These are phyloP conservation scores for Nakazawaea peltata DNA, from an alignment of 805 yeast genomes.

Conservation along the genomic window DNA sequence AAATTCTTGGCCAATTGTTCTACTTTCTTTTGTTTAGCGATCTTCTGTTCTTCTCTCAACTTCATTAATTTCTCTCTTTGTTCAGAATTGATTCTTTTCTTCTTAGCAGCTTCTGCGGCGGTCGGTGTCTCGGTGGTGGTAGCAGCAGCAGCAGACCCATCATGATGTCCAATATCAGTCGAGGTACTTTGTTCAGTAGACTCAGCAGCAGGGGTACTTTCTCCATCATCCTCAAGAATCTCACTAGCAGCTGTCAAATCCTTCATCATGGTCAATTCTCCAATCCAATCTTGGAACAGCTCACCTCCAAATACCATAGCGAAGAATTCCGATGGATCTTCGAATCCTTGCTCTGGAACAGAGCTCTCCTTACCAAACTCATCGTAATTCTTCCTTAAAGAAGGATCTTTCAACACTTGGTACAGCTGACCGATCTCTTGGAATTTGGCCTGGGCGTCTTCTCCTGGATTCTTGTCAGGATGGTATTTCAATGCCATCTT, in stretches of 20 bases:
- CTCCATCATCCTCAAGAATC: slow-evolving; percentile 20
- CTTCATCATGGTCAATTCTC: slow-evolving; percentile 73
- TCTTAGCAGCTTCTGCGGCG: slow-evolving; percentile 3
- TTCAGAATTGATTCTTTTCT: slow-evolving; percentile 8
- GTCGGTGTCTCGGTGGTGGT: not conserved
- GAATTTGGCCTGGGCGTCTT: slow-evolving; percentile 66
- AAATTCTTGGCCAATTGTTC: slow-evolving; percentile 54
- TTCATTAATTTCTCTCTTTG: slow-evolving; percentile 16
- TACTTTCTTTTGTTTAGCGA: slow-evolving; percentile 35
- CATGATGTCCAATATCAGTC: slow-evolving; percentile 3
- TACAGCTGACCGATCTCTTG: slow-evolving; percentile 62
- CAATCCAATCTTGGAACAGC: slow-evolving; percentile 79
- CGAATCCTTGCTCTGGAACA: slow-evolving; percentile 63
- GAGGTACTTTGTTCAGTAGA: slow-evolving; percentile 12
- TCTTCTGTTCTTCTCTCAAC: slow-evolving; percentile 19
- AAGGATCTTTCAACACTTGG: slow-evolving; percentile 64
- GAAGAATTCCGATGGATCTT: slow-evolving; percentile 67
- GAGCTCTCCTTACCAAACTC: slow-evolving; percentile 70
- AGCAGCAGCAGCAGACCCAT: slow-evolving; percentile 1
- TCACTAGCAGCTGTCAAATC: slow-evolving; percentile 63
- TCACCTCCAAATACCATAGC: slow-evolving; percentile 82
- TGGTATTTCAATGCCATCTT: slow-evolving; percentile 69
- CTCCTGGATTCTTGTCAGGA: slow-evolving; percentile 76
- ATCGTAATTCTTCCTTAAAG: slow-evolving; percentile 60
- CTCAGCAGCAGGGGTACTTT: slow-evolving; percentile 39